Percentiles rank a stretch among this genome's conserved stretches.
These are phyloP conservation scores for Aspergillus funiculosus DNA, from an alignment of 495 filamentous ascomycete genomes.

Conservation along the genomic window DNA sequence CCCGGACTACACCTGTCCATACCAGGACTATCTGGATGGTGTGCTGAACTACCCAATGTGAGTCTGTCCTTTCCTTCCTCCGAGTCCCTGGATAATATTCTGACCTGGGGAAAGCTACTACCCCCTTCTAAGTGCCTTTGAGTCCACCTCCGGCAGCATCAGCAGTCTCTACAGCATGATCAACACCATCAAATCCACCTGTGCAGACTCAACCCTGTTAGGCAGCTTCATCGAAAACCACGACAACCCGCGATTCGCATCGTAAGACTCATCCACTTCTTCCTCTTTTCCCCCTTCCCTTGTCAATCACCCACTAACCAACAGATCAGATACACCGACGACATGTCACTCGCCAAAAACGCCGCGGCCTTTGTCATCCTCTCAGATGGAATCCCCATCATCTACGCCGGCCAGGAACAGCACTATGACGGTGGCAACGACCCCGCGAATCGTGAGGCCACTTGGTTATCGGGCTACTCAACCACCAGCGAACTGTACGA, in stretches of 20 bases:
- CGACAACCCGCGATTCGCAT: conserved; percentile 63
- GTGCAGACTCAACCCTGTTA: conserved; percentile 57
- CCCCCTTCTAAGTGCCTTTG: conserved; percentile 56
- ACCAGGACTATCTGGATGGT: conserved; percentile 55
- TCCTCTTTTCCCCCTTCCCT: neutral
- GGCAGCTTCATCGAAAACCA: conserved; percentile 80
- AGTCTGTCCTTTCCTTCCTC: neutral
- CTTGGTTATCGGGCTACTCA: conserved; percentile 62
- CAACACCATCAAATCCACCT: conserved; percentile 48
- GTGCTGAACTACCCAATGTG: conserved; percentile 60
- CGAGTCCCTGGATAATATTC: neutral
- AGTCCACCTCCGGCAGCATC: conserved; percentile 53
- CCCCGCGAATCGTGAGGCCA: conserved; percentile 67
- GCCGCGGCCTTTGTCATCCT: conserved; percentile 68
- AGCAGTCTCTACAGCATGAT: conserved; percentile 54
- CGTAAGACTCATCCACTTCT: conserved; percentile 30
- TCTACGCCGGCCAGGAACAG: conserved; percentile 71
- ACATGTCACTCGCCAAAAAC: conserved; percentile 55
- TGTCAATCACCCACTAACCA: neutral
- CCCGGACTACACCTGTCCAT: conserved; percentile 54
- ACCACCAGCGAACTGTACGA: conserved; percentile 29
- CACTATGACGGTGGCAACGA: conserved; percentile 58
- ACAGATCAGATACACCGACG: conserved; percentile 38
- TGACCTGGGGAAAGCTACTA: conserved; percentile 36
- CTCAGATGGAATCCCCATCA: conserved; percentile 60